phyloP scores from a whole-genome alignment of 1,139 yeast species.

The Yamadazyma jaroonii region DNA sequence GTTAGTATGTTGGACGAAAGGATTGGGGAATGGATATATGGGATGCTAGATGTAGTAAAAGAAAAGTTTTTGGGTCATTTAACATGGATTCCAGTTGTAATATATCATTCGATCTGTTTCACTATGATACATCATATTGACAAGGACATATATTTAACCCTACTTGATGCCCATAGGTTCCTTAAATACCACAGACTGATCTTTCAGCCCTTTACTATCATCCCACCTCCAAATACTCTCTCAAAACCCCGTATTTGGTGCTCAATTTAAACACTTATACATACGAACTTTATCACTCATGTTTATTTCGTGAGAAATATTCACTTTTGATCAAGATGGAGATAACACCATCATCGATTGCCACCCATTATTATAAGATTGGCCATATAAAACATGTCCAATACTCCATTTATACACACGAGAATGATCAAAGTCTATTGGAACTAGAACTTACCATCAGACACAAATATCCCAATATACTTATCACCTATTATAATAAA shows the following conservation, averaged over 20 bases:
- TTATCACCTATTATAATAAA: slow-evolving; percentile 59
- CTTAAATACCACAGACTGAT: too few species aligned
- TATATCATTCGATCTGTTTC: neutral
- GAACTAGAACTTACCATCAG: slow-evolving; percentile 62
- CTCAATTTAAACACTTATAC: neutral
- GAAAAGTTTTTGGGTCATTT: too few species aligned
- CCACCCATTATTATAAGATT: slow-evolving; percentile 42
- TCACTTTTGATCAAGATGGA: slow-evolving; percentile 1
- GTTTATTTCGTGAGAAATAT: slow-evolving; percentile 1
- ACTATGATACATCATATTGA: too few species aligned
- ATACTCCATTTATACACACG: slow-evolving; percentile 22
- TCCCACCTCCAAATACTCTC: too few species aligned
- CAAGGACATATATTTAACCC: too few species aligned
- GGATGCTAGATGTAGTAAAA: too few species aligned
- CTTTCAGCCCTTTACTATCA: too few species aligned
- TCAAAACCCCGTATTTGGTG: too few species aligned
- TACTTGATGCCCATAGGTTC: too few species aligned
- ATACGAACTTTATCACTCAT: slow-evolving; percentile 4
- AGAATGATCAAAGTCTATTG: slow-evolving; percentile 41
- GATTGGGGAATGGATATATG: too few species aligned
- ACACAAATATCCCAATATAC: slow-evolving; percentile 45
- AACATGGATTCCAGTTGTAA: too few species aligned
- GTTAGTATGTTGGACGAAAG: slow-evolving; percentile 15
- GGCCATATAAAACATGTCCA: slow-evolving; percentile 35
- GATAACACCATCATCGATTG: neutral